phyloP scores from a whole-genome alignment of 176 grass and related monocot genomes.

The Eremochloa ophiuroides region DNA sequence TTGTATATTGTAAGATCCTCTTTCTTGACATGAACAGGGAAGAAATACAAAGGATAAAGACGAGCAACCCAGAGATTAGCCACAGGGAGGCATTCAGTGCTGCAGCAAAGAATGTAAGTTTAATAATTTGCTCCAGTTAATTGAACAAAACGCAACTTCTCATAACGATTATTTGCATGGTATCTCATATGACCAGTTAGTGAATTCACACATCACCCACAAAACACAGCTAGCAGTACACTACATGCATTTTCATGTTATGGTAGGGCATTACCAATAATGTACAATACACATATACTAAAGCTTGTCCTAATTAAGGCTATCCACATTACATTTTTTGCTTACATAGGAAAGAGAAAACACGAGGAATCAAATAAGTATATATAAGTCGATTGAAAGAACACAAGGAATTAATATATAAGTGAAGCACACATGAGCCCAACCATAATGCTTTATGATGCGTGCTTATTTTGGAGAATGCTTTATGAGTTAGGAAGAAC shows the following conservation, averaged over 20 bases:
- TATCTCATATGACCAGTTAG: neutral
- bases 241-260: neutral
- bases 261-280: neutral
- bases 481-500: too few relatives aligned
- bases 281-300: neutral
- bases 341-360: too few relatives aligned
- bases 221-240: neutral
- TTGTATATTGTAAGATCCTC: neutral
- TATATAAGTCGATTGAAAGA: too few relatives aligned
- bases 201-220: neutral
- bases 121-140: neutral
- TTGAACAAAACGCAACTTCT: neutral
- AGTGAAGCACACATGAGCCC: too few relatives aligned
- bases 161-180: neutral
- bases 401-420: too few relatives aligned
- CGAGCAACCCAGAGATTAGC: slow-evolving; percentile 85
- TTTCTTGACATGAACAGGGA: slow-evolving; percentile 40
- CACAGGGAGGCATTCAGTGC: slow-evolving; percentile 90
- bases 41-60: slow-evolving; percentile 97
- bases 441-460: too few relatives aligned
- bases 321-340: too few relatives aligned
- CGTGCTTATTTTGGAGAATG: too few relatives aligned
- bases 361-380: too few relatives aligned
- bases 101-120: slow-evolving; percentile 90
- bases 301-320: too few relatives aligned